phyloP scores from a whole-genome alignment of 1,284 basidiomycete species.

The Athelia psychrophila region DNA sequence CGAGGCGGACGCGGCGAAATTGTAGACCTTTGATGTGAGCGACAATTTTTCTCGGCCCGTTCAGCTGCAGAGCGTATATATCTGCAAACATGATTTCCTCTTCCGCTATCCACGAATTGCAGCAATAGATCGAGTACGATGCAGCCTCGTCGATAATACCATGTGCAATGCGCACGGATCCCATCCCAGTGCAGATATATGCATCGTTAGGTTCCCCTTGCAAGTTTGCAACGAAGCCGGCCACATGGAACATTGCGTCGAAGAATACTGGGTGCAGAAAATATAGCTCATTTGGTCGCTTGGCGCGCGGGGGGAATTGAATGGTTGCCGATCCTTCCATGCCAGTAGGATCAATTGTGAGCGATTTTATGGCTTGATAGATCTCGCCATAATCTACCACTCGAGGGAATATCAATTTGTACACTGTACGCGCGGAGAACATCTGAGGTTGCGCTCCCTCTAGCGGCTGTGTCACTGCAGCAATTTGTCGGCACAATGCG shows the following conservation, averaged over 20 bases:
- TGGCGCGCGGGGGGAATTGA: conserved; percentile 28
- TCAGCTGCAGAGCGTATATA: conserved; percentile 42
- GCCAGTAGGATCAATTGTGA: conserved; percentile 47
- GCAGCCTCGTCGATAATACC: conserved; percentile 36
- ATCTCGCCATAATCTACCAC: conserved; percentile 60
- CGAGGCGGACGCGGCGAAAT: conserved; percentile 52
- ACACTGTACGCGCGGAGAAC: conserved; percentile 54
- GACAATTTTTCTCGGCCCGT: conserved; percentile 37
- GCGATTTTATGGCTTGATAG: conserved; percentile 54
- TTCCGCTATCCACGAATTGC: conserved; percentile 38
- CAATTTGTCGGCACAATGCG: conserved; percentile 31
- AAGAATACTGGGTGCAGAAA: conserved; percentile 55
- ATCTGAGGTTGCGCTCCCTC: conserved; percentile 33
- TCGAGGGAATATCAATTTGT: conserved; percentile 65
- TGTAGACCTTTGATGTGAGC: conserved; percentile 52
- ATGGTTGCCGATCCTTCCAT: conserved; percentile 53
- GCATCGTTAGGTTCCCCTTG: conserved; percentile 46
- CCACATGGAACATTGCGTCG: conserved; percentile 64
- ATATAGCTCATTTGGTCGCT: conserved; percentile 31
- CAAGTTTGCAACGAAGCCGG: conserved; percentile 67
- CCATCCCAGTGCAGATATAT: conserved; percentile 61
- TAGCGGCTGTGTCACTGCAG: conserved; percentile 23
- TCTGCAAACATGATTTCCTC: conserved; percentile 44
- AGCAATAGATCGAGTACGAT: conserved; percentile 52
- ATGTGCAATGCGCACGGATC: conserved; percentile 42